A percentile compares a stretch with the other conserved stretches of the same genome.
Conservation (phyloP, 768 basidiomycete genomes). For the Russula vinacea region DNA sequence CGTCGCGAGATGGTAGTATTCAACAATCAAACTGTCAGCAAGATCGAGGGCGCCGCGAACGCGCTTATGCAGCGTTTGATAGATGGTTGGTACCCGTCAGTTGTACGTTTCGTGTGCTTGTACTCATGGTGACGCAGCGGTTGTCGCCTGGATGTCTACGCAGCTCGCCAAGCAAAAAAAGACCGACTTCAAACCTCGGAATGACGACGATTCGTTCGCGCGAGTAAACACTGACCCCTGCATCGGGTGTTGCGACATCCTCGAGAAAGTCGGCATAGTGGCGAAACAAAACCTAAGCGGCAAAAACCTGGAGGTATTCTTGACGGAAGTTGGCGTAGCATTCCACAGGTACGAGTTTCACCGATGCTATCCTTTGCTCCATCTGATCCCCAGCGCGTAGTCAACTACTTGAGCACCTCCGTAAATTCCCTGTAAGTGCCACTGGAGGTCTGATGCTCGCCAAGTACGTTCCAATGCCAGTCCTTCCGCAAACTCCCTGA, state of each 20-base stretch:
- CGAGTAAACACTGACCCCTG: constrained; percentile 95
- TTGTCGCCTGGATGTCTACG: constrained; percentile 67
- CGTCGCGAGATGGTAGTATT: constrained; percentile 91
- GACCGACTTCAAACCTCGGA: constrained; percentile 93
- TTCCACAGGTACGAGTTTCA: constrained; percentile 71
- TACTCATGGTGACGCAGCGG: constrained; percentile 42
- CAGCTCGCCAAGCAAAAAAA: constrained; percentile 91
- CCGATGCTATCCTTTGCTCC: neutral
- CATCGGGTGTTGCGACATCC: constrained; percentile 72
- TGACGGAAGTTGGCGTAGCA: constrained; percentile 89
- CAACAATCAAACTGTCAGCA: constrained; percentile 82
- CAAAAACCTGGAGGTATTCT: constrained; percentile 88
- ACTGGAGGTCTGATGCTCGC: constrained; percentile 98
- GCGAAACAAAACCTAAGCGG: constrained; percentile 79
- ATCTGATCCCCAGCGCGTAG: constrained; percentile 41
- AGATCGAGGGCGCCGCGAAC: constrained; percentile 82
- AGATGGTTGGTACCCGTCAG: constrained; percentile 56
- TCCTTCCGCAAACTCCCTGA: neutral
- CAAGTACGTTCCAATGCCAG: constrained; percentile 56
- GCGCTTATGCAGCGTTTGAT: constrained; percentile 72
- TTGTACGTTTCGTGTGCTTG: neutral
- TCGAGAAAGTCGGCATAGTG: constrained; percentile 77
- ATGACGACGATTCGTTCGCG: constrained; percentile 94
- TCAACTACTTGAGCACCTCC: constrained; percentile 87
- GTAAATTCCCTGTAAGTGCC: constrained; percentile 94